Evolutionary conservation across 108 stramenopile species (phyloP), one percentile per base, ranked within the genome.

Genomic region (Cyclotella baltica): DNA sequence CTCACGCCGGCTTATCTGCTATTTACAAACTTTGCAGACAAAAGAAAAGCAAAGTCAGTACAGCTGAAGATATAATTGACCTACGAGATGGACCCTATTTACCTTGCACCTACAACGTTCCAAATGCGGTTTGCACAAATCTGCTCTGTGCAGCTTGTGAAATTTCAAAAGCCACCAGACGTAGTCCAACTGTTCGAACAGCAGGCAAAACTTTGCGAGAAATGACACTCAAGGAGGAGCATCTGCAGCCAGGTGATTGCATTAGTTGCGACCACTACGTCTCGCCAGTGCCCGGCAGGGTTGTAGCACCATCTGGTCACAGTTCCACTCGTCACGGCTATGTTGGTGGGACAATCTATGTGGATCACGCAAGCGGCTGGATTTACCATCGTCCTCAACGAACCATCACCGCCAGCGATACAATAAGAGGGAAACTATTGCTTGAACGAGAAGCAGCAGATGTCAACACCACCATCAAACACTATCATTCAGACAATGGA

Each of bases 231-330:
- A 64, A 64, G 25, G 63, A 64, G 29, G 37, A 10, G 20, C 63
- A 64, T 23, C 23, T 64, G 10, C 29, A 59, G 10, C 83, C 85
- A 10, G 88, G 83, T 5, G 47, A 74, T 16, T 52, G 53, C 16
- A 68, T 89, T 16, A 83, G 85, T 15, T 59, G 68, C 29, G 85
- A 89, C 59, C 72, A 76, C 43, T 89, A 77, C 38, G 25, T 68
- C 19, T 78, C 74, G 11, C 19, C 69, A 29, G 52, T 83, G 6
- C 76, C 47, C 19, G 88, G 88, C 8, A 64, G 85, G 20, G 76
- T 70, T 3, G 43, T 64, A 1, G 6, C 53, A 35, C 3, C 31
- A 13, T 57, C 57, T 3, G 57, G 71, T 15, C 36, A 31, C 28
- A 72, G 56, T 27, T 40, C 56, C 22, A 29, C 57, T 27, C 11